These are phyloP conservation scores for Cryptococcus amylolentus DNA, from an alignment of 1,284 basidiomycete species.

Conservation along the genomic window DNA sequence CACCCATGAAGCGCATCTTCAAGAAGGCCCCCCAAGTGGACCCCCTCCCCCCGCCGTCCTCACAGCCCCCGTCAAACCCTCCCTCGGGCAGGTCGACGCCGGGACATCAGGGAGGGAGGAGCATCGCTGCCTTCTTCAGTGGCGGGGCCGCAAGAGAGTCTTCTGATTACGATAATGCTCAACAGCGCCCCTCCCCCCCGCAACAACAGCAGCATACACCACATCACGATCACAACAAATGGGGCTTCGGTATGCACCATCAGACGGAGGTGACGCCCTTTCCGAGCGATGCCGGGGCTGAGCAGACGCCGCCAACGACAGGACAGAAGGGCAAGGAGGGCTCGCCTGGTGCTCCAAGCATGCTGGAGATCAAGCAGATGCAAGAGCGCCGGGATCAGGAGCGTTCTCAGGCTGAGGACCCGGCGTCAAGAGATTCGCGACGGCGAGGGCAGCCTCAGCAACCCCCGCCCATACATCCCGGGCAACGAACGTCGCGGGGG, in stretches of 20 bases:
- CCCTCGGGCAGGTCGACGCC: slow-evolving; percentile 10
- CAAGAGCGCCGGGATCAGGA: slow-evolving; percentile 2
- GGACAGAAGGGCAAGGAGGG: slow-evolving; percentile 4
- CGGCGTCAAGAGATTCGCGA: neutral
- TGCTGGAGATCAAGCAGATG: slow-evolving; percentile 26
- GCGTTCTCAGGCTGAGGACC: slow-evolving; percentile 12
- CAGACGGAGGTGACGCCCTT: slow-evolving; percentile 35
- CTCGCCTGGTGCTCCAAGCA: slow-evolving; percentile 11
- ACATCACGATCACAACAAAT: slow-evolving; percentile 5
- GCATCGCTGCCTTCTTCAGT: slow-evolving; percentile 1
- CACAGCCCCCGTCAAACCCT: slow-evolving; percentile 1
- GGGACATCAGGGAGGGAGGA: neutral
- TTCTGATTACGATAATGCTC: neutral
- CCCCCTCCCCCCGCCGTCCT: slow-evolving; percentile 11
- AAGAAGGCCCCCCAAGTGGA: slow-evolving; percentile 15
- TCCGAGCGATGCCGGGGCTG: slow-evolving; percentile 31
- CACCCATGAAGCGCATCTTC: slow-evolving; percentile 18
- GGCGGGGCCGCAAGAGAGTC: neutral
- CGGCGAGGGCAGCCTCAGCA: neutral
- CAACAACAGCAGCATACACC: neutral
- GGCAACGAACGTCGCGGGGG: slow-evolving; percentile 5
- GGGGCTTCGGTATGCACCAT: slow-evolving; percentile 12
- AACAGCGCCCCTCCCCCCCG: neutral
- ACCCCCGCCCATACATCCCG: neutral
- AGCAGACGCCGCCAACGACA: slow-evolving; percentile 2